Evolutionary conservation across 192 early-diverging fungal species (phyloP), one percentile per base, ranked within the genome.

Genomic region (Umbelopsis isabellina): DNA sequence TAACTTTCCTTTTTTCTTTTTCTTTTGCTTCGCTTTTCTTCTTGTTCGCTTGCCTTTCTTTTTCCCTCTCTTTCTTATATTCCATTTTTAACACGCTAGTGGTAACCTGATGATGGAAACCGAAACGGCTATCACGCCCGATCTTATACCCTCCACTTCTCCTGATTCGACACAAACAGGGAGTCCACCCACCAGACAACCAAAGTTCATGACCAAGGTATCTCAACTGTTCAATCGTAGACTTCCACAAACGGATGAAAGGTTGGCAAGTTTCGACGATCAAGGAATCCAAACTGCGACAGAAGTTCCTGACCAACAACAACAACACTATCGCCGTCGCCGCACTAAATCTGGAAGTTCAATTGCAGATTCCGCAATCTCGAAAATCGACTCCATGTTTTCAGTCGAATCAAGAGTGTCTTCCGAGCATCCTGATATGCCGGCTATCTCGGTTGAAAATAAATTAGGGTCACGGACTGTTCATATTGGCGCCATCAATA

Each of bases 321-420:
- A 61, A 61, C 55, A 61, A 16, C 21, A 61, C 27, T 61, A 61
- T 35, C 55, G 55, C 55, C 55, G 55, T 61, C 55, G 55, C 33
- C 55, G 55, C 30, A 61, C 55, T 25, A 61, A 61, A 61, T 61
- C 55, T 30, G 55, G 55, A 61, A 61, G 55, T 61, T 61, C 55
- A 1, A 61, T 35, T 35, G 55, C 55, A 35, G 55, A 61, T 61
- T 61, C 55, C 8, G 55, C 55, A 25, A 61, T 61, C 30, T 61
- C 55, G 13, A 61, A 61, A 16, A 61, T 61, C 18, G 55, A 61
- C 33, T 61, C 55, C 13, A 61, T 61, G 55, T 61, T 61, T 61
- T 61, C 55, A 35, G 55, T 61, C 2, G 55, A 61, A 61, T 61
- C 55, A 61, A 61, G 55, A 33, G 27, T 61, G 3, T 61, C 55